Base-by-base conservation (phyloP, 495 filamentous ascomycete species). In the Elasticomyces elasticus region DNA sequence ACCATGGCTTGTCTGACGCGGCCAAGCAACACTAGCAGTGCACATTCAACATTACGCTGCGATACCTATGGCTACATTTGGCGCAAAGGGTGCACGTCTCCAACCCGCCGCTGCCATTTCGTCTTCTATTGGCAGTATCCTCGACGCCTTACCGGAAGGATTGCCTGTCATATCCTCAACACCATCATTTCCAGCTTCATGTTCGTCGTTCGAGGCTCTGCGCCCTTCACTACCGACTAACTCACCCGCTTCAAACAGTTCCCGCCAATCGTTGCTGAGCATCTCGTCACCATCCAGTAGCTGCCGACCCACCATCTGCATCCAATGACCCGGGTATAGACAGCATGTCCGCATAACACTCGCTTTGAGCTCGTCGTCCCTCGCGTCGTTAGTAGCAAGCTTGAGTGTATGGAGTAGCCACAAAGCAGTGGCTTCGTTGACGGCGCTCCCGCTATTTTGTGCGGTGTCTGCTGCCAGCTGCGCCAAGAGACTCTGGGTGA, bases 391-490 rank as follows among this genome's bases (percentile, higher is more conserved):
- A 19, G 24, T 25, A 9, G 42, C 20, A 19, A 24, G 20, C 15
- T 28, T 35, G 0, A 65, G 31, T 24, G 67, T 51, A 31, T 67
- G 64, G 0, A 58, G 0, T 7, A 66, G 35, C 67, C 67, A 70
- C 15, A 54, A 33, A 27, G 49, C 50, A 20, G 61, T 22, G 15
- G 63, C 66, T 49, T 70, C 64, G 33, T 33, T 45, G 3, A 24
- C 19, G 4, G 19, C 42, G 13, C 19, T 13, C 4, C 19, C 12
- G 35, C 35, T 40, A 5, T 2, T 24, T 13, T 5, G 63, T 35
- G 43, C 60, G 54, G 20, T 51, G 17, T 20, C 22, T n/a, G 7
- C 3, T 12, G 52, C 28, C 17, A 51, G 49, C 6, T 12, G 25
- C 10, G 12, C 15, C 2, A 25, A 33, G 19, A 66, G 40, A 10